phyloP scores from a whole-genome alignment of 2,329 filamentous ascomycete genomes.

The Hypoxylon sp. region DNA sequence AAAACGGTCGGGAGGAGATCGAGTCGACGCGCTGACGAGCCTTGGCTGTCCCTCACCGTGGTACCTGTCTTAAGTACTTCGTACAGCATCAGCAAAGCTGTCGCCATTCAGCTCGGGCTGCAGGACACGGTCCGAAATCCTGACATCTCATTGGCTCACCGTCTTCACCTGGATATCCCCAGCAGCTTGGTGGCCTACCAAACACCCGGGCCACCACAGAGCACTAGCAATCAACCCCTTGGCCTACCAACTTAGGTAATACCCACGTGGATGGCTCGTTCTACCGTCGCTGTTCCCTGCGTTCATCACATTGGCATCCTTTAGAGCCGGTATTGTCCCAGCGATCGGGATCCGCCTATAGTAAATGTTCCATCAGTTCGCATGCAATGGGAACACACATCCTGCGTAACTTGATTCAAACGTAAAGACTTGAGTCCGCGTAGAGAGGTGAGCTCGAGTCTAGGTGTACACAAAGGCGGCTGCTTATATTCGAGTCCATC shows the following conservation, averaged over 20 bases:
- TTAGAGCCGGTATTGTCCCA: too few relatives aligned
- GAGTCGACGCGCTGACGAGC: constrained; percentile 21
- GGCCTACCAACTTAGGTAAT: background rate
- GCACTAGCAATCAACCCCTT: background rate
- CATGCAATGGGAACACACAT: too few relatives aligned
- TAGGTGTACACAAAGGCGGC: too few relatives aligned
- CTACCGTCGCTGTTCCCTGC: too few relatives aligned
- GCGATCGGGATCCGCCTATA: too few relatives aligned
- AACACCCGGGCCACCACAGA: background rate
- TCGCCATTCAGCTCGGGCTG: constrained; percentile 17
- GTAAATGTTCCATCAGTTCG: too few relatives aligned
- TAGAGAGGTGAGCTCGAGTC: too few relatives aligned
- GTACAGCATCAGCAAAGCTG: constrained; percentile 3
- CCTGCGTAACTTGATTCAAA: too few relatives aligned
- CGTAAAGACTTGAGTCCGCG: too few relatives aligned
- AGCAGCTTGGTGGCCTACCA: background rate
- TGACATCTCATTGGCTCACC: constrained; percentile 21
- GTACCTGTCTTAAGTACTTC: constrained; percentile 14
- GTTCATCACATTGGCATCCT: too few relatives aligned
- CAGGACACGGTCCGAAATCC: constrained; percentile 28
- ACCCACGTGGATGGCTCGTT: background rate
- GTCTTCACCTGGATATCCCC: constrained; percentile 4
- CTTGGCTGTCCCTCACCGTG: background rate
- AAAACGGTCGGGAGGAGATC: constrained; percentile 17
- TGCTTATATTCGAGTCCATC: too few relatives aligned